Conservation (phyloP, 805 yeast species). For the Metschnikowia kunwiensis region DNA sequence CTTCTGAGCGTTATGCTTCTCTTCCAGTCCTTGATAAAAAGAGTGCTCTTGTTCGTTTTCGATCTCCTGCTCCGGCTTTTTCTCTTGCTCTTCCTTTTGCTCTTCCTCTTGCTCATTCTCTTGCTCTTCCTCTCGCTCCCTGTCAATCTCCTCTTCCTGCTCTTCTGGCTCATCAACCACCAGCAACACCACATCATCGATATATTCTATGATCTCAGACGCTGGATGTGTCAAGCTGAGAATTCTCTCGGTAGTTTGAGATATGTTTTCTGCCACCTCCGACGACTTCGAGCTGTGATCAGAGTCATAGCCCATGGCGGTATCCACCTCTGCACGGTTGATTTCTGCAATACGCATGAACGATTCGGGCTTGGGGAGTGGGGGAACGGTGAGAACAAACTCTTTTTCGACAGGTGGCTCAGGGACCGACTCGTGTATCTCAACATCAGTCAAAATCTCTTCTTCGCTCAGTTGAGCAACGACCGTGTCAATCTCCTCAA, state of each 20-base stretch:
- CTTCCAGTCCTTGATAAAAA: neutral
- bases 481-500: too few relatives aligned
- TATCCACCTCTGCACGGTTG: neutral
- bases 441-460: too few relatives aligned
- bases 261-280: neutral
- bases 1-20: too few relatives aligned
- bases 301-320: neutral
- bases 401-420: too few relatives aligned
- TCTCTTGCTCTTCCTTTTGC: neutral
- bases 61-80: neutral
- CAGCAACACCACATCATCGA: conserved; percentile 1
- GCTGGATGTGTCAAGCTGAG: neutral
- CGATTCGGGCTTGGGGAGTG: conserved; percentile 5
- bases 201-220: neutral
- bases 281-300: neutral
- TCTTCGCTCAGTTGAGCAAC: too few relatives aligned
- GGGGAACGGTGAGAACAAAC: conserved; percentile 6
- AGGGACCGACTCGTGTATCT: too few relatives aligned
- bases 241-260: neutral
- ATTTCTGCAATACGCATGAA: conserved; percentile 6
- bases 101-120: neutral
- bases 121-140: neutral
- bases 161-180: neutral
- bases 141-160: neutral
- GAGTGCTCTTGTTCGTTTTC: too few relatives aligned